Percentiles rank a stretch among this genome's conserved stretches.
These are phyloP conservation scores for Musa troglodytarum DNA, from an alignment of 176 grass and related monocot genomes.

Conservation along the genomic window DNA sequence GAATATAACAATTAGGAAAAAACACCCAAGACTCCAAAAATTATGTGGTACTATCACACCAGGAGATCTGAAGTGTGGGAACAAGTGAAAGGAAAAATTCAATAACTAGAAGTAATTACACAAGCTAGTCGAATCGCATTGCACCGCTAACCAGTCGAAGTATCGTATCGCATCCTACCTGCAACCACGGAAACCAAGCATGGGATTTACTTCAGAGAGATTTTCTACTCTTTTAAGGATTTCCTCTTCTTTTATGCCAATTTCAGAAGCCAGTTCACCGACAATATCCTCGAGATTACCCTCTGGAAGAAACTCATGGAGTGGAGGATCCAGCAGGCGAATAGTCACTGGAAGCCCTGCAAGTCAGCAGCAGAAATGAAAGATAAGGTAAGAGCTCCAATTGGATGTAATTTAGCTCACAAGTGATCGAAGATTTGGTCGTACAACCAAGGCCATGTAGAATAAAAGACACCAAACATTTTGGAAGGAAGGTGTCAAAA, in stretches of 20 bases:
- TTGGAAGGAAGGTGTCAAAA: no score
- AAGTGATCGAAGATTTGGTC: neutral
- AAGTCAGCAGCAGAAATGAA: conserved; percentile 2
- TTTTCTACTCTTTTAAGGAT: conserved; percentile 79
- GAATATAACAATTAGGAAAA: no score
- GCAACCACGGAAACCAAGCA: conserved; percentile 99
- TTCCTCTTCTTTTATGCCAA: conserved; percentile 55
- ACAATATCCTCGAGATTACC: conserved; percentile 86
- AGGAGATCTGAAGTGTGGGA: neutral
- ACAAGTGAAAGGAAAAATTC: neutral
- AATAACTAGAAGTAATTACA: neutral
- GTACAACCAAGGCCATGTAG: neutral
- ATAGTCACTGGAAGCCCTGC: conserved; percentile 89
- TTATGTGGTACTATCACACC: no score
- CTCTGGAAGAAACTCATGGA: conserved; percentile 95
- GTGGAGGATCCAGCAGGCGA: conserved; percentile 74
- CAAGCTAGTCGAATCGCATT: neutral
- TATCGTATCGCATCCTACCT: conserved; percentile 44
- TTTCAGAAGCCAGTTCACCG: conserved; percentile 60
- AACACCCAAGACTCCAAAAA: no score
- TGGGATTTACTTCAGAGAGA: conserved; percentile 97
- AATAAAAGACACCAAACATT: no score
- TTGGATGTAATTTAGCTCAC: neutral
- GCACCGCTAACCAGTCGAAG: neutral
- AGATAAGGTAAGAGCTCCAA: neutral